Base-by-base conservation (phyloP, 176 grass and related monocot genomes). In the Ampelocalamus luodianensis region DNA sequence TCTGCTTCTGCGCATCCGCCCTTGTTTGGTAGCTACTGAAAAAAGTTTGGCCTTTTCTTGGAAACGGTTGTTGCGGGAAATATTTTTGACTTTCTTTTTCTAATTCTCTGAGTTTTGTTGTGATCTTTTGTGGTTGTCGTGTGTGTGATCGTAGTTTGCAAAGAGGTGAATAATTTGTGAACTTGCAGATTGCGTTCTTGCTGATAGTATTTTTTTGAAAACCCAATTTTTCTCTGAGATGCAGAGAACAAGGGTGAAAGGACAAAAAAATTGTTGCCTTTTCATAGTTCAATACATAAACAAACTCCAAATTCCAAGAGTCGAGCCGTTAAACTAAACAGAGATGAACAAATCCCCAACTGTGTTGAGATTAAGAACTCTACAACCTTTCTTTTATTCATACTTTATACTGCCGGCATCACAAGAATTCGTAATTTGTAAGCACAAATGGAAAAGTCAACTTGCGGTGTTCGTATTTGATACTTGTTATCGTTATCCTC, bases 361-460 rank as follows among this genome's bases (percentile, higher is more conserved):
- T 74, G 67, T 51, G 29, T 0, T 71, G 79, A 67, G 8, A 61
- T 74, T 78, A 50, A 66, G 43, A 78, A 40, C 65, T 7, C 37
- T 51, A 0, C 79, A 32, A 39, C 54, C 49, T 84, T 43, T 73
- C 71, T 84, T 87, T 55, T 79, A 16, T 38, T 29, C 61, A 79
- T 83, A 84, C 32, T 85, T 64, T 79, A 80, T 75, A 43, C 75
- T 84, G 85, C 80, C 85, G 34, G 60, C 64, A 38, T 80, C 89
- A 74, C 60, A 63, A 38, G 68, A 80, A 84, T 68, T 16, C 80
- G 80, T 85, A 61, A 76, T 20, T 68, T 45, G 6, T 5, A 75
- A 79, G 53, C 32, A 67, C 43, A 53, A 79, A 74, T 20, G 15
- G 24, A 24, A 84, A 88, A 86, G 87, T 93, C 81, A 79, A 89